A percentile compares a stretch with the other conserved stretches of the same genome.
Conservation (phyloP, 306 rosid genomes). For the Castanopsis chinensis region DNA sequence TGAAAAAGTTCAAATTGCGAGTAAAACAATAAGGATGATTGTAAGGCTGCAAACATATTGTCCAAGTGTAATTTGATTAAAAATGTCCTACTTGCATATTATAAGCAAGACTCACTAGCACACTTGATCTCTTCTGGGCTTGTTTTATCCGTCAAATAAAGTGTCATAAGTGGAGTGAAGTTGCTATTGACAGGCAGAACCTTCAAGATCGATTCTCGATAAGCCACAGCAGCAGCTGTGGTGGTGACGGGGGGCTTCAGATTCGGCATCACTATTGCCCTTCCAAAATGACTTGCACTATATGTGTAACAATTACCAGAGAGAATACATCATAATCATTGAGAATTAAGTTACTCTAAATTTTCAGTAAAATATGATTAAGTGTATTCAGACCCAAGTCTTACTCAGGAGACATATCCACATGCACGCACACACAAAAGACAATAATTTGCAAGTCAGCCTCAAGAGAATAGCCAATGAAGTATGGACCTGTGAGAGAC, state of each 20-base stretch:
- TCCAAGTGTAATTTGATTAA: background rate
- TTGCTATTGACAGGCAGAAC: conserved; percentile 59
- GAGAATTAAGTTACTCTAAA: background rate
- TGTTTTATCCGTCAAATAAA: conserved; percentile 80
- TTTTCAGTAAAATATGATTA: background rate
- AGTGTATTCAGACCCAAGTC: background rate
- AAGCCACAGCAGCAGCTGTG: conserved; percentile 62
- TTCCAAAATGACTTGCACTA: conserved; percentile 75
- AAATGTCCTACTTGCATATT: background rate
- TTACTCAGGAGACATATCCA: background rate
- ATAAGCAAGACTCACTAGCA: conserved; percentile 60
- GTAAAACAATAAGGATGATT: background rate
- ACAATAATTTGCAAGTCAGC: background rate
- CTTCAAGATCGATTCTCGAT: conserved; percentile 69
- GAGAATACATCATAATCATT: background rate
- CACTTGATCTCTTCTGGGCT: conserved; percentile 69
- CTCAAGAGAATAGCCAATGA: background rate
- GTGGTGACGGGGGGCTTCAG: conserved; percentile 79
- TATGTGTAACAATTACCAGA: conserved; percentile 18
- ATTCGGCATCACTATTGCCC: conserved; percentile 97
- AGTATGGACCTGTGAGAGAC: conserved; percentile 64
- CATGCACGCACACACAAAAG: background rate
- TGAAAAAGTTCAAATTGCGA: background rate
- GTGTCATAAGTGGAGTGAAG: conserved; percentile 90
- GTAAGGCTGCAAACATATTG: background rate